Percentiles rank a stretch among this genome's conserved stretches.
Conservation (phyloP, 129 eudicot genomes). For the Chrysanthemum makinoi region DNA sequence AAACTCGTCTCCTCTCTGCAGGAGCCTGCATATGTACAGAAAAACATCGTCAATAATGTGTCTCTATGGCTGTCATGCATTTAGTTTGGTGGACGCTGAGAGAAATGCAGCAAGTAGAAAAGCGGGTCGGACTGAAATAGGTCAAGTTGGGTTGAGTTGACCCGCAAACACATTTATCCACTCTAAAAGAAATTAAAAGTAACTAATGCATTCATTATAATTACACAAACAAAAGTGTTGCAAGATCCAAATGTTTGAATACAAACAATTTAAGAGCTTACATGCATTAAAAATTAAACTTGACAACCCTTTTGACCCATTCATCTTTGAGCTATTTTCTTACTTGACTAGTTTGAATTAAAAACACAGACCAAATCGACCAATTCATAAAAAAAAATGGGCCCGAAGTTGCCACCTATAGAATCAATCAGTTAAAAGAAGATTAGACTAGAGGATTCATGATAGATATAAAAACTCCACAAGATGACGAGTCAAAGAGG, state of each 20-base stretch:
- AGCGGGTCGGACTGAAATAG: not conserved
- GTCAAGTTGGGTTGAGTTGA: not conserved
- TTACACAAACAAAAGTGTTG: not conserved
- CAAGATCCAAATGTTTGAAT: not conserved
- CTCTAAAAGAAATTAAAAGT: not conserved
- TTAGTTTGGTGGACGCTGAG: not conserved
- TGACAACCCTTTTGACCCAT: not conserved
- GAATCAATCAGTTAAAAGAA: not conserved
- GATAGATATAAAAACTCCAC: not conserved
- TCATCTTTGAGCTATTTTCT: not conserved
- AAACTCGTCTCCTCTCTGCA: slow-evolving; percentile 70
- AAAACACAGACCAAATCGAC: not conserved
- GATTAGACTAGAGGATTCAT: not conserved
- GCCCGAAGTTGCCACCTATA: not conserved
- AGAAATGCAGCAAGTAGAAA: not conserved
- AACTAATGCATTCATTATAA: not conserved
- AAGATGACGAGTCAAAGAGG: not conserved
- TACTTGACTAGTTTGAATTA: not conserved
- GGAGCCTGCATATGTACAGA: slow-evolving; percentile 60
- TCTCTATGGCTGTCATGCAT: not conserved
- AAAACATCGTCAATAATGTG: not conserved
- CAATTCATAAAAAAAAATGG: not conserved
- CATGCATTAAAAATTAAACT: not conserved
- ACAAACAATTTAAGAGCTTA: not conserved
- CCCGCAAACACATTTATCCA: not conserved